Evolutionary conservation across 768 basidiomycete genomes (phyloP), one percentile per base, ranked within the genome.

Genomic region (Sistotremastrum niveocremeum): DNA sequence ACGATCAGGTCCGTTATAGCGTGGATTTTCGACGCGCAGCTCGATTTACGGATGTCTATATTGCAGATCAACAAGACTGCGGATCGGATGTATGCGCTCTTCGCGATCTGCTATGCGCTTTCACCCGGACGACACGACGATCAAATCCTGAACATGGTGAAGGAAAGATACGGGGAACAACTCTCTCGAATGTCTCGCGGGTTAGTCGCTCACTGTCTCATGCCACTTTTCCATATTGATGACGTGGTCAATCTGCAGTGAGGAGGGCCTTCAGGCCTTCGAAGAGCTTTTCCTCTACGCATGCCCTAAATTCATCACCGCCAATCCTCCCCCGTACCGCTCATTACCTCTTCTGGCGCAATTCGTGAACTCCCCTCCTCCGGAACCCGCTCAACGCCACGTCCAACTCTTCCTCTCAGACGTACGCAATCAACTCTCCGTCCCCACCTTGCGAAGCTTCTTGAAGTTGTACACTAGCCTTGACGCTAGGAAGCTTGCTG

Each of bases 41-140:
- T 37, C 37, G 28, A 32, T 34, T 38, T 39, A 44, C 47, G 41
- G 41, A n/a, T 45, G 33, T 34, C 5, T 34, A 12, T 42, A 39
- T 11, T 4, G 35, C 54, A 89, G 86, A 95, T 99, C 65, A 90
- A 83, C 68, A 97, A 97, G 71, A 93, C 86, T 11, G 93, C 89
- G 3, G 95, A 99, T 58, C 71, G 95, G 40, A 99, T 98, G 93
- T 94, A 97, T 56, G 91, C 91, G 4, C 64, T 99, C 33, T 86
- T 97, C 51, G 88, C 91, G 5, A 79, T 99, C 49, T 94, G 90
- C 67, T 84, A 89, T 54, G 84, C 87, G 1, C 73, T 98, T 6
- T 90, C 91, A 3, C 93, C 95, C 2, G 91, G 83, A 46, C 74
- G 91, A 47, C 67, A 94, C 50, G 94, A 98, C 57, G 93, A 95